Base-by-base conservation (phyloP, 768 basidiomycete genomes). In the Megacollybia marginata region DNA sequence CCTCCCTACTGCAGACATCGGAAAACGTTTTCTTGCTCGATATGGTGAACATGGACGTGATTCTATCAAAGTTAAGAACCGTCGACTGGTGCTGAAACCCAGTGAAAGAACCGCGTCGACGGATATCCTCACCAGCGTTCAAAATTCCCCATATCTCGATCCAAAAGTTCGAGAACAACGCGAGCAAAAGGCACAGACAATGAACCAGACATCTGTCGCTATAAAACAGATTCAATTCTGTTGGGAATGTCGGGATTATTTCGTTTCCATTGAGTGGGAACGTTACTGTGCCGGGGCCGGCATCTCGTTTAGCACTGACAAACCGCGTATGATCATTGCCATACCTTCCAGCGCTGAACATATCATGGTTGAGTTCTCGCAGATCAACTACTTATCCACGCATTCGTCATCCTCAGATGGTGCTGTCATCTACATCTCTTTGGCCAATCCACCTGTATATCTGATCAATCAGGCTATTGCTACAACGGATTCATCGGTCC, bases 221-320 rank as follows among this genome's bases (percentile, higher is more conserved):
- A 56, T 82, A 45, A 52, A 52, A 4, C 57, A 62, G 4, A 53
- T 85, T 23, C 81, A 83, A 54, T 82, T 82, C 54, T 77, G 79
- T 12, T 81, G 80, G 81, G 66, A 72, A 55, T 83, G 81, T 52
- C 70, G 80, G n/a, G 80, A 82, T 55, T 59, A 65, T 5, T 67
- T 71, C 0, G 73, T 78, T 51, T 87, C 83, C 15, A 60, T 76
- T 42, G 82, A 85, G 61, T 80, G 75, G 71, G 78, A 80, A 62
- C 62, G 66, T 20, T 13, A 38, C 7, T 40, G 38, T 18, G 38
- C 23, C 23, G 23, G 23, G 23, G 23, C 23, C 23, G 6, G 2
- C 23, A 6, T 28, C 23, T 28, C 23, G 6, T 28, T 28, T 28
- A 28, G 2, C 4, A 28, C 23, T 28, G 23, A 28, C 23, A 28